Percentiles rank a stretch among this genome's conserved stretches.
phyloP scores from a whole-genome alignment of 495 filamentous ascomycete genomes.

The Daldinia loculata region DNA sequence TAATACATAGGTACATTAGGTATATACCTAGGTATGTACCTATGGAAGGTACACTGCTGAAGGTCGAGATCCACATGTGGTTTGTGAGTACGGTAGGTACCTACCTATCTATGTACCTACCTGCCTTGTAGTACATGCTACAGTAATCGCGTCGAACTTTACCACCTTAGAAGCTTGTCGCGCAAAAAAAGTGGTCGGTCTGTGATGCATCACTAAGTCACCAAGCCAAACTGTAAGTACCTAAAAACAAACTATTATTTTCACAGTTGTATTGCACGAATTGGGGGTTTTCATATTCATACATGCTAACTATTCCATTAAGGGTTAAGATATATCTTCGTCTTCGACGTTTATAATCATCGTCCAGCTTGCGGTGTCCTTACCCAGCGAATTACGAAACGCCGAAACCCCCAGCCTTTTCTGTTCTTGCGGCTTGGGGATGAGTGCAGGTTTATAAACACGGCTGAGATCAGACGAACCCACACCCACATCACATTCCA shows the following conservation, averaged over 20 bases:
- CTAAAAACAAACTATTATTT: neutral
- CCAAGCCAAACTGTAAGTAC: slow-evolving; percentile 5
- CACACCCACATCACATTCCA: slow-evolving; percentile 34
- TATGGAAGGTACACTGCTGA: neutral
- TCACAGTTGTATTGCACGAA: neutral
- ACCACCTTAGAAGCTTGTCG: slow-evolving; percentile 34
- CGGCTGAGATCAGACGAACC: slow-evolving; percentile 9
- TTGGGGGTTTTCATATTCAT: neutral
- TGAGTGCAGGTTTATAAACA: slow-evolving; percentile 24
- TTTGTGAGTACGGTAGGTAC: neutral
- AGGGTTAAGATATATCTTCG: neutral
- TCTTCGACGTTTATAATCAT: slow-evolving; percentile 2
- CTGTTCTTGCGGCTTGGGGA: slow-evolving; percentile 27
- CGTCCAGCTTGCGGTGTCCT: slow-evolving; percentile 19
- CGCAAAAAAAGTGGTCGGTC: slow-evolving; percentile 38
- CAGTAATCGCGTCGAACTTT: slow-evolving; percentile 32
- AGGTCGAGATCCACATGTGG: neutral
- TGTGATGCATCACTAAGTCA: slow-evolving; percentile 12
- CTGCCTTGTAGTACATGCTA: neutral
- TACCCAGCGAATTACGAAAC: slow-evolving; percentile 10
- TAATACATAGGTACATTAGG: neutral
- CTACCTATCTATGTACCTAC: too few species aligned
- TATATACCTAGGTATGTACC: neutral
- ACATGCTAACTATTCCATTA: neutral
- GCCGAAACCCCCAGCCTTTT: slow-evolving; percentile 25